These are phyloP conservation scores for Lipomyces spencermartinsiae DNA, from an alignment of 805 yeast species.

Conservation along the genomic window DNA sequence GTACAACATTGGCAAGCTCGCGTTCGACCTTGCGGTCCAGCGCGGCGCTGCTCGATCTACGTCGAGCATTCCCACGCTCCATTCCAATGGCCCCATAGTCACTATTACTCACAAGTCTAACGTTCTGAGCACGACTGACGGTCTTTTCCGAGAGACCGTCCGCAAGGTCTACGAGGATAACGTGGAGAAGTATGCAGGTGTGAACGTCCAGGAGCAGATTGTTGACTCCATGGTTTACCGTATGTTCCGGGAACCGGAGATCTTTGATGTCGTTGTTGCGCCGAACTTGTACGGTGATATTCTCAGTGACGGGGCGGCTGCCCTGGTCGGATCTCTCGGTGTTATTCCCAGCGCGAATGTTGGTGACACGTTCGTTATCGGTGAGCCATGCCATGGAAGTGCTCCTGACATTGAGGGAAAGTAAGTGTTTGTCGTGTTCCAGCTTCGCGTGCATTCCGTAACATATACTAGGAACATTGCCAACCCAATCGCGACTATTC, in stretches of 20 bases:
- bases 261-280: conserved; percentile 97
- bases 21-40: conserved; percentile 89
- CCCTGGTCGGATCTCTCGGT: conserved; percentile 95
- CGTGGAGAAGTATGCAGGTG: conserved; percentile 59
- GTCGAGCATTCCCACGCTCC: conserved; percentile 46
- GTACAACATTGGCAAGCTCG: conserved; percentile 84
- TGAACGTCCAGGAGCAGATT: conserved; percentile 89
- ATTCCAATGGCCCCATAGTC: conserved; percentile 67
- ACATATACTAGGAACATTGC: conserved; percentile 50
- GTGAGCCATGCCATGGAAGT: conserved; percentile 99
- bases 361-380: conserved; percentile 94
- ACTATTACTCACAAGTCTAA: conserved; percentile 98
- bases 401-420: conserved; percentile 98
- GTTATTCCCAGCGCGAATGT: conserved; percentile 98
- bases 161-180: conserved; percentile 60
- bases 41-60: conserved; percentile 79
- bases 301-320: conserved; percentile 97
- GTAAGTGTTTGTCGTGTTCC: conserved; percentile 57
- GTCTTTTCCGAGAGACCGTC: conserved; percentile 91
- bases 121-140: conserved; percentile 90
- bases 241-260: conserved; percentile 97
- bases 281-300: conserved; percentile 99
- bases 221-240: conserved; percentile 99
- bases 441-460: neutral
- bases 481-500: conserved; percentile 96